A percentile compares a stretch with the other conserved stretches of the same genome.
phyloP scores from a whole-genome alignment of 805 yeast genomes.

The Wickerhamiella dianesei region DNA sequence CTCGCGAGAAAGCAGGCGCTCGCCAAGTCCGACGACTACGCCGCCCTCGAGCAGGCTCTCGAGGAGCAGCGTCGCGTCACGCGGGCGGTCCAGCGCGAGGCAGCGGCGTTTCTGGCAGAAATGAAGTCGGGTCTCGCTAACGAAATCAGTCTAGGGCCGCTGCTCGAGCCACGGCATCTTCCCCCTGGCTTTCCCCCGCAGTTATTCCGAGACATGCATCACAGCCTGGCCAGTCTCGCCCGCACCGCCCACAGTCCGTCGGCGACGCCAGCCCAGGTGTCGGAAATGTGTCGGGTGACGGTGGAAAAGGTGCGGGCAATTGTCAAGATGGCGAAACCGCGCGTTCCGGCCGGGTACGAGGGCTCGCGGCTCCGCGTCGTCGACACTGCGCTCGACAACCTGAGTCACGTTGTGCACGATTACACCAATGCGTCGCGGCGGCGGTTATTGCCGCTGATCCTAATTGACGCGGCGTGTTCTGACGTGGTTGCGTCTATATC shows the following conservation, averaged over 20 bases:
- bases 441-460: not conserved
- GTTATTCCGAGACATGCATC: not conserved
- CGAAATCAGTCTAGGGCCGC: not conserved
- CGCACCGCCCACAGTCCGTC: not conserved
- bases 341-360: not conserved
- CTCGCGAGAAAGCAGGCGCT: too few species aligned
- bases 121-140: not conserved
- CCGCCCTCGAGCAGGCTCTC: not conserved
- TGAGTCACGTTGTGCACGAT: not conserved
- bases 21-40: not conserved
- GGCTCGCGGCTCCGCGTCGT: not conserved
- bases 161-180: not conserved
- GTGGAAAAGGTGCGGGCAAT: not conserved
- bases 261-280: not conserved
- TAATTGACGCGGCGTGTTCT: not conserved
- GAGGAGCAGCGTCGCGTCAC: not conserved
- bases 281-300: not conserved
- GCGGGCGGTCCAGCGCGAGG: not conserved
- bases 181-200: not conserved
- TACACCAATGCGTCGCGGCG: not conserved
- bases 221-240: not conserved
- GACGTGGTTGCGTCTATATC: not conserved
- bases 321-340: not conserved
- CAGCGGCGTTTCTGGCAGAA: not conserved
- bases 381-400: not conserved